Percentiles rank a stretch among this genome's conserved stretches.
Conservation (phyloP, 2,329 filamentous ascomycete genomes). For the Curvularia hawaiiensis region DNA sequence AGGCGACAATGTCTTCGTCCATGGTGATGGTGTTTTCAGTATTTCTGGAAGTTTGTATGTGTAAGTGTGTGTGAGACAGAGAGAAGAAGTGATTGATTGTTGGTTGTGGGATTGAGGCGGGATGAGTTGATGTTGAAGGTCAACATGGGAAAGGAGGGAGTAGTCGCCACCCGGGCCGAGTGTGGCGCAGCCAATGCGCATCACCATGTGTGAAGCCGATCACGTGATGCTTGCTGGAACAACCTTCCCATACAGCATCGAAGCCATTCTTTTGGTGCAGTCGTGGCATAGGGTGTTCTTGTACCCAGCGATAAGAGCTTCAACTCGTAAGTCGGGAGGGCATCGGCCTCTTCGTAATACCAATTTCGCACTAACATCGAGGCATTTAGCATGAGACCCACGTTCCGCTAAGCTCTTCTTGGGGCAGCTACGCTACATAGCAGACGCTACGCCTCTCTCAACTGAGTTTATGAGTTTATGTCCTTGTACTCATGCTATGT, state of each 20-base stretch:
- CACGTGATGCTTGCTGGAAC: not conserved
- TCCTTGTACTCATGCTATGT: not conserved
- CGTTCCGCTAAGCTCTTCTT: not conserved
- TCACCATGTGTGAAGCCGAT: not conserved
- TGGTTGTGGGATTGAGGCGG: not conserved
- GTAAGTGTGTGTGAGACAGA: not conserved
- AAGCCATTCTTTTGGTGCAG: not conserved
- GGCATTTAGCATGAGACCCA: not conserved
- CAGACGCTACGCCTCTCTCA: not conserved
- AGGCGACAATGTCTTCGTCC: slow-evolving; percentile 38
- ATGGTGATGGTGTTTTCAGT: slow-evolving; percentile 14
- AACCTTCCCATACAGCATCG: not conserved
- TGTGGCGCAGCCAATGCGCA: slow-evolving; percentile 10
- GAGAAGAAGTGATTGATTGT: not conserved
- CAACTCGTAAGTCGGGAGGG: not conserved
- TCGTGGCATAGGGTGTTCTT: not conserved
- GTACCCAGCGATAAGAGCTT: not conserved
- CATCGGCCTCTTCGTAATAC: not conserved
- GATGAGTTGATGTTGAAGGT: not conserved
- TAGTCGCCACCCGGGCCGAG: slow-evolving; percentile 10
- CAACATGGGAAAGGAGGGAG: not conserved
- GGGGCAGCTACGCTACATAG: not conserved
- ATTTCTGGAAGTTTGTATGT: not conserved
- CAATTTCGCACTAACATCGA: not conserved
- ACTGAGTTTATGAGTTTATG: too few species aligned